Percentiles rank a stretch among this genome's conserved stretches.
Conservation (phyloP, 441 rosid genomes). For the Geranium incanum region DNA sequence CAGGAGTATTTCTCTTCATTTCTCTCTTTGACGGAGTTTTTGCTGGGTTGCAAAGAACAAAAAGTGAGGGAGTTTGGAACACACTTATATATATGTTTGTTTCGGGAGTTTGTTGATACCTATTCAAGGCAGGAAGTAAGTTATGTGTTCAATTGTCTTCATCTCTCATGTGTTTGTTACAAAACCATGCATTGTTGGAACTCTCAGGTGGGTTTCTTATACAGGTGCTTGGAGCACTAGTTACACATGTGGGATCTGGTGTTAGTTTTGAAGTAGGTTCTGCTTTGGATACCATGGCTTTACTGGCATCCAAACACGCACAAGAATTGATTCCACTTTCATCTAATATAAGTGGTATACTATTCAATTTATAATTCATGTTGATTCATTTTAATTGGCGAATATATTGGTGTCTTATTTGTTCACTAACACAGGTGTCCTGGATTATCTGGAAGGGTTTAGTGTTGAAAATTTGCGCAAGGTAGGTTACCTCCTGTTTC, state of each 20-base stretch:
- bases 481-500: conserved; percentile 32
- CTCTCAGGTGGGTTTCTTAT: conserved; percentile 12
- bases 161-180: conserved; percentile 10
- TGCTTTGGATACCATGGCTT: conserved; percentile 59
- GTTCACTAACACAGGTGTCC: conserved; percentile 45
- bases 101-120: conserved; percentile 55
- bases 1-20: conserved; percentile 67
- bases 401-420: conserved; percentile 11
- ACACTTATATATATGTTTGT: conserved; percentile 49
- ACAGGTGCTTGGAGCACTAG: conserved; percentile 76
- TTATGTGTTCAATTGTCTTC: conserved; percentile 7
- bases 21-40: conserved; percentile 66
- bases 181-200: conserved; percentile 2
- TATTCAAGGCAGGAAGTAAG: conserved; percentile 77
- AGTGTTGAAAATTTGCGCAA: conserved; percentile 58
- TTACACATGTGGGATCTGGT: conserved; percentile 81
- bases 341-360: conserved; percentile 66
- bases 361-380: conserved; percentile 8
- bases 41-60: conserved; percentile 68
- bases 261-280: conserved; percentile 63
- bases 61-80: conserved; percentile 66
- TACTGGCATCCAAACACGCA: conserved; percentile 50
- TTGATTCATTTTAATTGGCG: conserved; percentile 8
- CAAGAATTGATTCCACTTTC: conserved; percentile 62
- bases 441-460: conserved; percentile 89